phyloP scores from a whole-genome alignment of 352 stramenopile genomes.

The Pythium volutum region DNA sequence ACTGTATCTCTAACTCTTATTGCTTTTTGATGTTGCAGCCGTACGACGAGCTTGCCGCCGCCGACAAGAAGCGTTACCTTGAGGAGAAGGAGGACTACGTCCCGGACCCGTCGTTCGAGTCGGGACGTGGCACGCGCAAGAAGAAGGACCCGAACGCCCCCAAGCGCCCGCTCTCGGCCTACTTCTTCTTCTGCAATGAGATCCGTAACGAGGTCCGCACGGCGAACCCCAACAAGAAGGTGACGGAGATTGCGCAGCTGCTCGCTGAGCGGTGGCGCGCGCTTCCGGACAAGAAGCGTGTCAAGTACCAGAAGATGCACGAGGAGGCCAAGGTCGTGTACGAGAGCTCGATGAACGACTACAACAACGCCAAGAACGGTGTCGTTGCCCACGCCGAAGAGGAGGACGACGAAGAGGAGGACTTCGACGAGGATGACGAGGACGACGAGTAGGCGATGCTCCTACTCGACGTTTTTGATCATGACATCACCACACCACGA shows the following conservation, averaged over 20 bases:
- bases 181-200: conserved; percentile 95
- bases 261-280: conserved; percentile 83
- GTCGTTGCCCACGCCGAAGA: conserved; percentile 39
- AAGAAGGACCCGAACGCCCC: conserved; percentile 93
- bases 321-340: conserved; percentile 87
- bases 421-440: conserved; percentile 63
- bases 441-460: conserved; percentile 53
- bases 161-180: conserved; percentile 93
- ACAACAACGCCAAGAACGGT: conserved; percentile 67
- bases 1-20: not conserved
- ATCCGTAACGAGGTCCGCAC: conserved; percentile 88
- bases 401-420: conserved; percentile 66
- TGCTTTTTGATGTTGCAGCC: conserved; percentile 38
- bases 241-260: conserved; percentile 89
- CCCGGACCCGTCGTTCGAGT: conserved; percentile 78
- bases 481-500: not conserved
- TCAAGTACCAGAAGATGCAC: conserved; percentile 87
- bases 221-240: conserved; percentile 94
- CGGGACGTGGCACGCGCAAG: conserved; percentile 58
- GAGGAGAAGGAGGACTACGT: conserved; percentile 90
- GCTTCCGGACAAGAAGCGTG: conserved; percentile 91
- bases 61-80: conserved; percentile 84
- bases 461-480: not conserved
- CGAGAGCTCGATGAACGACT: conserved; percentile 87
- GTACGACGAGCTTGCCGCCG: conserved; percentile 81